A percentile compares a stretch with the other conserved stretches of the same genome.
Evolutionary conservation across 202 grass and related monocot genomes (phyloP).

Genomic region (Hordeum pubiflorum): DNA sequence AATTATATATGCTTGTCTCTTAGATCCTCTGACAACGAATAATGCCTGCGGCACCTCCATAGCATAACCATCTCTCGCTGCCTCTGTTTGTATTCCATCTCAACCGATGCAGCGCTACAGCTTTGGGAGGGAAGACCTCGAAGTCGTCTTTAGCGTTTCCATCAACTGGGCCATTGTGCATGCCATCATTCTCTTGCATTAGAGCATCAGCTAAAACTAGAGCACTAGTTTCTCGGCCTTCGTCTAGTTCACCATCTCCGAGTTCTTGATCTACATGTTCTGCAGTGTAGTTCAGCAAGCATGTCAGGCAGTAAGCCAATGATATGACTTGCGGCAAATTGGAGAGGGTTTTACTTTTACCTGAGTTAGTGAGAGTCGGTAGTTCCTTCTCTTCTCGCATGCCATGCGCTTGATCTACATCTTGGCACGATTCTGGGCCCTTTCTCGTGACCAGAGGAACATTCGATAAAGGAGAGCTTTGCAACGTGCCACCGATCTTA

Average conservation of each 20-base stretch:
- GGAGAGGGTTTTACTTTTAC: conserved; percentile 23
- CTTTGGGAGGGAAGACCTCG: conserved; percentile 53
- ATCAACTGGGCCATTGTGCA: conserved; percentile 9
- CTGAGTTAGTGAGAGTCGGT: neutral
- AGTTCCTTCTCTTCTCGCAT: neutral
- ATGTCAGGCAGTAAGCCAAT: neutral
- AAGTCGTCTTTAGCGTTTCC: conserved; percentile 27
- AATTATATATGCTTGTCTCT: neutral
- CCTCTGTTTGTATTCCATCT: conserved; percentile 94
- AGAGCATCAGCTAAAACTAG: conserved; percentile 11
- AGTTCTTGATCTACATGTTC: conserved; percentile 12
- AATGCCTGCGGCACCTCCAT: conserved; percentile 76
- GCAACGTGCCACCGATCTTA: conserved; percentile 38
- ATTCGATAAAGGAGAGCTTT: conserved; percentile 41
- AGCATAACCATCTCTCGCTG: conserved; percentile 84
- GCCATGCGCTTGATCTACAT: conserved; percentile 7
- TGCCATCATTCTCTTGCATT: conserved; percentile 23
- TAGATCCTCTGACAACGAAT: conserved; percentile 75
- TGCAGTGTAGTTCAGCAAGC: conserved; percentile 2
- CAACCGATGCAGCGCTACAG: conserved; percentile 65
- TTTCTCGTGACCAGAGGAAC: conserved; percentile 54
- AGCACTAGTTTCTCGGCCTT: conserved; percentile 9
- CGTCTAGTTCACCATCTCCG: conserved; percentile 11
- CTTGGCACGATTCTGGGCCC: conserved; percentile 22
- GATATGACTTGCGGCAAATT: neutral